Evolutionary conservation across 352 stramenopile genomes (phyloP).

Genomic region (Aphanomyces cochlioides): DNA sequence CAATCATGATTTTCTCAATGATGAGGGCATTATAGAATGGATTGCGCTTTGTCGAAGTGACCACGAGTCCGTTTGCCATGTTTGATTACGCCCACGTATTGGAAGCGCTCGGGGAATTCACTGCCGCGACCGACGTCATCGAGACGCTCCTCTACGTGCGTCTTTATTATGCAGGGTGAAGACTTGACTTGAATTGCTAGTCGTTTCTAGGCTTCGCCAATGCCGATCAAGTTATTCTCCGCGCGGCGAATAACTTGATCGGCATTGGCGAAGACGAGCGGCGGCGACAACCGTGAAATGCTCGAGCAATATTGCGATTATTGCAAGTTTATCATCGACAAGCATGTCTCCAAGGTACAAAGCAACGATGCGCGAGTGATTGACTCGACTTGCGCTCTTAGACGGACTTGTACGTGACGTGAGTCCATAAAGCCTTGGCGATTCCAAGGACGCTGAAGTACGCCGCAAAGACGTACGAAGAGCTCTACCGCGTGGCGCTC

Average conservation of each 20-base stretch:
- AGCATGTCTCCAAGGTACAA: constrained; percentile 27
- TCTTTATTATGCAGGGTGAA: not conserved
- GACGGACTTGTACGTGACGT: constrained; percentile 37
- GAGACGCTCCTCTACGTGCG: constrained; percentile 24
- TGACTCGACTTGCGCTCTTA: not conserved
- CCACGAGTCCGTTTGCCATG: constrained; percentile 21
- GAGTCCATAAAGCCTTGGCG: constrained; percentile 43
- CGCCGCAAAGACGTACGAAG: constrained; percentile 41
- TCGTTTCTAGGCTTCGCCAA: constrained; percentile 25
- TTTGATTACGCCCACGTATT: constrained; percentile 22
- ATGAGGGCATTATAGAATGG: constrained; percentile 23
- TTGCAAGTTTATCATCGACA: constrained; percentile 32
- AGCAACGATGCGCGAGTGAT: not conserved
- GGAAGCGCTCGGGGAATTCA: constrained; percentile 23
- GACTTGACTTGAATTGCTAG: constrained; percentile 3
- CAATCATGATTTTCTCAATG: too few relatives aligned
- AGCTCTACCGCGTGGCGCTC: constrained; percentile 39
- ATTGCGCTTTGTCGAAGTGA: constrained; percentile 13
- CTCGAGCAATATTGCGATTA: constrained; percentile 31
- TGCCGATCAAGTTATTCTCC: constrained; percentile 17
- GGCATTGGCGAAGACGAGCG: constrained; percentile 8
- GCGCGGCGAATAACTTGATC: constrained; percentile 9
- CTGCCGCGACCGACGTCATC: not conserved
- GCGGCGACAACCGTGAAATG: not conserved
- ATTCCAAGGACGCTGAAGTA: constrained; percentile 36